Evolutionary conservation across 2,329 filamentous ascomycete species (phyloP).

Genomic region (Penicillium rolfsii): DNA sequence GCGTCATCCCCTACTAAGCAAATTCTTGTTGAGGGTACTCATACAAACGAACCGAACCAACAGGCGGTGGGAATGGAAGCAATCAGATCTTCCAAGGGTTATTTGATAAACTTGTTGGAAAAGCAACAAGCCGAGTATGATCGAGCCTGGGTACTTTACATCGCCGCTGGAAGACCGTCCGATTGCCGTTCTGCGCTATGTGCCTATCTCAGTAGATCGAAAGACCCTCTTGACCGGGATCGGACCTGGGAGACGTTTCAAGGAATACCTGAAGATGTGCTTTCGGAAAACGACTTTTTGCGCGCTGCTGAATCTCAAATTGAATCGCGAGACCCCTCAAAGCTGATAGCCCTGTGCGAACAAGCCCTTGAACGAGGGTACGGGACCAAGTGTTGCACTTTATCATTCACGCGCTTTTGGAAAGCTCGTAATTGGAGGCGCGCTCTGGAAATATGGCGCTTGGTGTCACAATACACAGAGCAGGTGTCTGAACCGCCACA

Average conservation of each 20-base stretch:
- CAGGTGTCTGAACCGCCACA: slow-evolving; percentile 9
- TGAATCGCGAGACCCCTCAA: slow-evolving; percentile 40
- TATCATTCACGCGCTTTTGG: slow-evolving; percentile 38
- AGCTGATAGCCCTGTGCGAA: slow-evolving; percentile 47
- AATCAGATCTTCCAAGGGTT: slow-evolving; percentile 20
- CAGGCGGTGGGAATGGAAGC: neutral
- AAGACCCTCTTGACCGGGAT: slow-evolving; percentile 43
- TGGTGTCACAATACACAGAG: slow-evolving; percentile 21
- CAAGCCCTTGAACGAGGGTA: slow-evolving; percentile 39
- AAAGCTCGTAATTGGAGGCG: slow-evolving; percentile 39
- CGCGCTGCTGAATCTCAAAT: slow-evolving; percentile 51
- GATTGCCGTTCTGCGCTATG: slow-evolving; percentile 37
- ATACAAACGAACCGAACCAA: neutral
- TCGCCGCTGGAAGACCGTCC: slow-evolving; percentile 33
- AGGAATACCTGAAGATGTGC: slow-evolving; percentile 40
- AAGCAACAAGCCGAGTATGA: slow-evolving; percentile 34
- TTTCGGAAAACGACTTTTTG: slow-evolving; percentile 50
- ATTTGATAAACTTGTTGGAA: slow-evolving; percentile 26
- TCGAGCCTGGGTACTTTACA: slow-evolving; percentile 50
- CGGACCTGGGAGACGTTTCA: slow-evolving; percentile 54
- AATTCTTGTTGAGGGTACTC: slow-evolving; percentile 2
- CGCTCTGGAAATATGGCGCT: slow-evolving; percentile 37
- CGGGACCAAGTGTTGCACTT: slow-evolving; percentile 35
- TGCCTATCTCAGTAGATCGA: slow-evolving; percentile 46
- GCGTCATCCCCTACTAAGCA: slow-evolving; percentile 19